Conservation (phyloP, 176 grass and related monocot species). For the Bonia amplexicaulis region DNA sequence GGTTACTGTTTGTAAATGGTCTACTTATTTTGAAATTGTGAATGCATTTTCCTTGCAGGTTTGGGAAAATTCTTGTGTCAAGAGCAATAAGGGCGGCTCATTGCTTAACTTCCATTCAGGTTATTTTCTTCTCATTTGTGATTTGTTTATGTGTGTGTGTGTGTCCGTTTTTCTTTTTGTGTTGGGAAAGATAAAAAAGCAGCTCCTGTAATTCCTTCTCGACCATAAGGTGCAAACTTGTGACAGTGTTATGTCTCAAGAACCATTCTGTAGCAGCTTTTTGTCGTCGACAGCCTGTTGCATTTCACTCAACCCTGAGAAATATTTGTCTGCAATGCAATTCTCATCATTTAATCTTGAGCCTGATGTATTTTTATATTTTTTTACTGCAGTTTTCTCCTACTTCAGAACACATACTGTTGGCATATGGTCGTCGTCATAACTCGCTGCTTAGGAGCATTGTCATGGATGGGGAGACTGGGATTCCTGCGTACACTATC, state of each 20-base stretch:
- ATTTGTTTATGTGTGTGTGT: not conserved
- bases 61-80: constrained; percentile 74
- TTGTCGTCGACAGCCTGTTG: not conserved
- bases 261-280: not conserved
- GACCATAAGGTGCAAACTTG: not conserved
- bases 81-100: constrained; percentile 93
- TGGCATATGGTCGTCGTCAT: constrained; percentile 98
- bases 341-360: constrained; percentile 25
- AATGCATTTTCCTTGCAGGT: constrained; percentile 49
- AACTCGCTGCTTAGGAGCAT: constrained; percentile 81
- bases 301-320: not conserved
- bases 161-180: not conserved
- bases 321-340: not conserved
- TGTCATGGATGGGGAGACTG: constrained; percentile 84
- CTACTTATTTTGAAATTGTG: constrained; percentile 20
- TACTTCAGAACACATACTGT: constrained; percentile 88
- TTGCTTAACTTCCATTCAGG: constrained; percentile 99
- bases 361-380: not conserved
- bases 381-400: constrained; percentile 82
- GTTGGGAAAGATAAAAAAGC: not conserved
- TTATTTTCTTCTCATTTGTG: constrained; percentile 31
- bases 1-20: constrained; percentile 4
- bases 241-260: not conserved
- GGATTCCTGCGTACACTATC: constrained; percentile 91
- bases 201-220: not conserved